These are phyloP conservation scores for Pulicaria dysenterica DNA, from an alignment of 129 eudicot species.

Conservation along the genomic window DNA sequence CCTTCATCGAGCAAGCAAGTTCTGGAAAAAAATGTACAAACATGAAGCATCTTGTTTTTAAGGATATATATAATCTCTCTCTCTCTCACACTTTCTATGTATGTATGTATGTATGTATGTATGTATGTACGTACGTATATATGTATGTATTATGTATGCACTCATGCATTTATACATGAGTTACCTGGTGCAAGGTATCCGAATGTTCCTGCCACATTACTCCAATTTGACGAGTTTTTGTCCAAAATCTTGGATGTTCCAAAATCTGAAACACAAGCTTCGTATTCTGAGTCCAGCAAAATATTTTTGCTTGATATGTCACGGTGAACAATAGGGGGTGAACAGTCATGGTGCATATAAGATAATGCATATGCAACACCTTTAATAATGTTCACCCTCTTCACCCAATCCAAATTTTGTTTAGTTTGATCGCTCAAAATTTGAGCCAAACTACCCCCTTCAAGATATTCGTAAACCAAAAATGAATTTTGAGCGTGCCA, in stretches of 20 bases:
- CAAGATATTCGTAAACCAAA: constrained; percentile 34
- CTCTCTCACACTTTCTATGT: too few relatives aligned
- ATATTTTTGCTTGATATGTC: constrained; percentile 43
- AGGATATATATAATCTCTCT: neutral
- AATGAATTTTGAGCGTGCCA: constrained; percentile 29
- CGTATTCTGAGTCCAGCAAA: constrained; percentile 35
- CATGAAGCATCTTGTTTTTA: neutral
- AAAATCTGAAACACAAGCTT: constrained; percentile 45
- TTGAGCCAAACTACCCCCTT: constrained; percentile 30
- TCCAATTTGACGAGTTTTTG: constrained; percentile 34
- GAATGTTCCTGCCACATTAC: constrained; percentile 36
- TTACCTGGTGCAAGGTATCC: constrained; percentile 50
- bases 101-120: neutral
- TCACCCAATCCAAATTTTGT: constrained; percentile 26
- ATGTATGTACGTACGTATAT: neutral
- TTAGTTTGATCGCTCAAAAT: constrained; percentile 7
- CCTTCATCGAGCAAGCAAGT: constrained; percentile 33
- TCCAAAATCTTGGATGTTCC: constrained; percentile 35
- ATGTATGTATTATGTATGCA: neutral
- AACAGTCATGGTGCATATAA: constrained; percentile 47
- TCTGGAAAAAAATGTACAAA: constrained; percentile 15
- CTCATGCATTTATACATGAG: too few relatives aligned
- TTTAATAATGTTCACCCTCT: constrained; percentile 37
- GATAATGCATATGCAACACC: constrained; percentile 38
- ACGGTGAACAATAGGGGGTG: constrained; percentile 38